Evolutionary conservation across 768 basidiomycete species (phyloP).

Genomic region (Naematelia aurantialba): DNA sequence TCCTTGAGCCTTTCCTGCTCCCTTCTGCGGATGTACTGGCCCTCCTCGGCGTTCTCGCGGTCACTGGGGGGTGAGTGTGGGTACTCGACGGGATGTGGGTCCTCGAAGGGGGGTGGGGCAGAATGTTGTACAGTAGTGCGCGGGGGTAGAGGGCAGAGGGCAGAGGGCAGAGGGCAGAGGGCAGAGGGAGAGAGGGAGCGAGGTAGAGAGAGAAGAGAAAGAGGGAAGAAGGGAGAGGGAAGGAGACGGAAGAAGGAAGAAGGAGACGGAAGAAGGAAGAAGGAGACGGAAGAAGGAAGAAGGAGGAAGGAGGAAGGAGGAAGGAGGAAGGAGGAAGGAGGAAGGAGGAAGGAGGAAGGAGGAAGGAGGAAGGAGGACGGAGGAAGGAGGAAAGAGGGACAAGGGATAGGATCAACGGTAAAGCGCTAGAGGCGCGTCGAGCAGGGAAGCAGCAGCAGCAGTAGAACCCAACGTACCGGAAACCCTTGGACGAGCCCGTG

Average conservation of each 20-base stretch:
- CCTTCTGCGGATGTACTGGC: slow-evolving; percentile 40
- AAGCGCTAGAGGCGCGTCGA: neutral
- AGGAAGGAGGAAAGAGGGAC: too few species aligned
- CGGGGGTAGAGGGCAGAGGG: neutral
- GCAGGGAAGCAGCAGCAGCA: neutral
- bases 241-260: too few species aligned
- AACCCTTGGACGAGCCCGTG: slow-evolving; percentile 41
- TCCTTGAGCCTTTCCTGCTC: slow-evolving; percentile 37
- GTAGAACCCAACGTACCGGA: slow-evolving; percentile 30
- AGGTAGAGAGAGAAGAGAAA: neutral
- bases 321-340: too few species aligned
- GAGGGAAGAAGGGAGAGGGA: neutral
- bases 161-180: neutral
- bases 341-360: too few species aligned
- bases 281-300: too few species aligned
- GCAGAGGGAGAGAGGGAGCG: neutral
- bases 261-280: too few species aligned
- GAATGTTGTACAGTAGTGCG: too few species aligned
- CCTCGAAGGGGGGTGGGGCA: neutral
- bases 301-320: too few species aligned
- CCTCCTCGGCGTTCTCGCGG: slow-evolving; percentile 44
- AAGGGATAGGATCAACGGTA: too few species aligned
- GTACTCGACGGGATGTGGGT: neutral
- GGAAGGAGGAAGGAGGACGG: too few species aligned
- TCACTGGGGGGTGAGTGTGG: slow-evolving; percentile 16